Percentiles rank a stretch among this genome's conserved stretches.
These are phyloP conservation scores for Suillus luteus DNA, from an alignment of 768 basidiomycete genomes.

Conservation along the genomic window DNA sequence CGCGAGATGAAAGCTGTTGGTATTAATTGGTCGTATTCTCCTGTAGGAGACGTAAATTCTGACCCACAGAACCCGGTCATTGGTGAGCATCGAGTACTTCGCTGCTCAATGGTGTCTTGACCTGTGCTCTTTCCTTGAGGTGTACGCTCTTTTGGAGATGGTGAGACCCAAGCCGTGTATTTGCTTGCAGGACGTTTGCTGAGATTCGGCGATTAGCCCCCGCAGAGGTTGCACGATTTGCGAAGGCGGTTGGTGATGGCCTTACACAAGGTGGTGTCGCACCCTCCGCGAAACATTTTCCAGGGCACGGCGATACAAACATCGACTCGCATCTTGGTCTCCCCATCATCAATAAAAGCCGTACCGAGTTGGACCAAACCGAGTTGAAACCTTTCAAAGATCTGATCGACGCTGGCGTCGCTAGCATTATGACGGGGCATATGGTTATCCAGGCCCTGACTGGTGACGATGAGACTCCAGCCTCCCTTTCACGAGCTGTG, in stretches of 20 bases:
- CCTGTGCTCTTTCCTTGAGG: conserved; percentile 37
- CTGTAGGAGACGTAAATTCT: conserved; percentile 74
- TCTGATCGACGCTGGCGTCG: conserved; percentile 43
- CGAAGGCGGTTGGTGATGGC: conserved; percentile 48
- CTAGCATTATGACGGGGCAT: conserved; percentile 74
- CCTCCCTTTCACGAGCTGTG: conserved; percentile 56
- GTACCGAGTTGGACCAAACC: conserved; percentile 40
- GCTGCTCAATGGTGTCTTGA: neutral
- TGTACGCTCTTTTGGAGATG: conserved; percentile 70
- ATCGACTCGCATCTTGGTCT: conserved; percentile 71
- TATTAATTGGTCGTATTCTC: conserved; percentile 73
- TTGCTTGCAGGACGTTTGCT: neutral
- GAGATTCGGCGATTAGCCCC: conserved; percentile 45
- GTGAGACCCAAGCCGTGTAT: conserved; percentile 34
- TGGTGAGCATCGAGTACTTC: conserved; percentile 39
- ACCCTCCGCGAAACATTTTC: conserved; percentile 70
- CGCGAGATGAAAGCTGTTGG: conserved; percentile 60
- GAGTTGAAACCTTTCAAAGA: conserved; percentile 63
- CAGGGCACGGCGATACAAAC: conserved; percentile 74
- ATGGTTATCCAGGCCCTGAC: conserved; percentile 66
- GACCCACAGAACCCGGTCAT: conserved; percentile 72
- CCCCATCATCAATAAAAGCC: conserved; percentile 57
- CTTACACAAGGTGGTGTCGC: conserved; percentile 53
- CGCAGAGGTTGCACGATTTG: conserved; percentile 49
- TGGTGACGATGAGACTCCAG: conserved; percentile 51